Percentiles rank a stretch among this genome's conserved stretches.
These are phyloP conservation scores for Orbilia javanica DNA, from an alignment of 2,329 filamentous ascomycete species.

Conservation along the genomic window DNA sequence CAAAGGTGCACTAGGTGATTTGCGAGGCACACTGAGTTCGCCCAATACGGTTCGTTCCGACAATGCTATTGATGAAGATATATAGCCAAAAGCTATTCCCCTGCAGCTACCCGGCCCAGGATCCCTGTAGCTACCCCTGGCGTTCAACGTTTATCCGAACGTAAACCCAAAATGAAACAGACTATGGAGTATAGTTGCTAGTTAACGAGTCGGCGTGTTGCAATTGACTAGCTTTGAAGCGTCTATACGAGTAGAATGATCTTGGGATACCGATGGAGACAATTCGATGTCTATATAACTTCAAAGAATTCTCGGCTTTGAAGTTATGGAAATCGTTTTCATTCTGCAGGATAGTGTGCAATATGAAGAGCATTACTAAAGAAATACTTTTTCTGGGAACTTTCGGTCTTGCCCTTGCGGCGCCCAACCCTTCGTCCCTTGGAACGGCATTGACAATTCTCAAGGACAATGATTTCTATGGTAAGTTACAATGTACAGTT, in stretches of 20 bases:
- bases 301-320: background rate
- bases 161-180: slow-evolving; percentile 2
- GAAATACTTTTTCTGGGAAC: background rate
- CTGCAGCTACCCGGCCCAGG: background rate
- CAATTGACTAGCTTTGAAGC: background rate
- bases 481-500: slow-evolving; percentile 1
- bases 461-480: slow-evolving; percentile 48
- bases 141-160: slow-evolving; percentile 6
- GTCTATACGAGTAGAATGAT: background rate
- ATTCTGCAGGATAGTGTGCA: background rate
- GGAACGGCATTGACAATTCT: slow-evolving; percentile 43
- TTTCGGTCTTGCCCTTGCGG: background rate
- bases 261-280: background rate
- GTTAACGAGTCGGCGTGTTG: background rate
- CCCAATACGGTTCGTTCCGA: background rate
- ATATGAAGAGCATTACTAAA: slow-evolving; percentile 7
- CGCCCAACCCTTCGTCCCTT: slow-evolving; percentile 1
- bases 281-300: slow-evolving; percentile 13
- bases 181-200: background rate
- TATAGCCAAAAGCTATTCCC: slow-evolving; percentile 20
- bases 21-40: slow-evolving; percentile 7
- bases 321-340: background rate
- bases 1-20: slow-evolving; percentile 12
- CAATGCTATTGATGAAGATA: background rate
- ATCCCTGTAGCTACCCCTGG: slow-evolving; percentile 12